Evolutionary conservation across 1,139 yeast species (phyloP), one percentile per base, ranked within the genome.

Genomic region (Pichia sp.): DNA sequence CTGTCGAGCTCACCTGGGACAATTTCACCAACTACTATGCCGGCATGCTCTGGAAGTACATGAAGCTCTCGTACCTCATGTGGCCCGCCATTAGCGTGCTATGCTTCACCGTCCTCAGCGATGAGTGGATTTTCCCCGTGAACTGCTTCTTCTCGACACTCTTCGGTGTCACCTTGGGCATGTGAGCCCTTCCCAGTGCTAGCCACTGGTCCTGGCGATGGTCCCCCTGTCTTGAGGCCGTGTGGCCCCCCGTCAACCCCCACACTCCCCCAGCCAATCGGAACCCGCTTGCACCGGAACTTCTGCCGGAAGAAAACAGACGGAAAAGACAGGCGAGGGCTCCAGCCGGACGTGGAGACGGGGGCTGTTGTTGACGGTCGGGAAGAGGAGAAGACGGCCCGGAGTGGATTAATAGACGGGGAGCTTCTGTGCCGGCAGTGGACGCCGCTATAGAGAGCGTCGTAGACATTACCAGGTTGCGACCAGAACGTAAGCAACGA

Each of bases 71-170:
- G 34, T 81, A 77, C 62, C 69, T 79, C 60, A 74, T 74, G 54
- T 82, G 87, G 85, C 87, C 87, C 7, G 66, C 77, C 45, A 76
- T 80, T 52, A 79, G 84, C 13, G 66, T 76, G 3, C 57, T 74
- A 37, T 74, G 78, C 55, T 82, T 83, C 61, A 69, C 74, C 44
- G 70, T 75, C 47, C 65, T 81, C 13, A 50, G 50, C 1, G 80
- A 80, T 0, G 69, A 72, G 30, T 66, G 70, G 37, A 65, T 76
- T 58, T 81, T 82, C 65, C 84, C 85, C 1, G 71, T 78, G 48
- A 82, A 79, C 60, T 82, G 87, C 61, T 59, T 78, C 46, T 82
- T 82, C 16, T 77, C 74, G 52, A 70, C 82, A 54, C 55, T 80
- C 1, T 83, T 86, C 83, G 80, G 80, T 54, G 64, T 82, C 44